Base-by-base conservation (phyloP, 2,329 filamentous ascomycete species). In the Neofusicoccum laricinum region DNA sequence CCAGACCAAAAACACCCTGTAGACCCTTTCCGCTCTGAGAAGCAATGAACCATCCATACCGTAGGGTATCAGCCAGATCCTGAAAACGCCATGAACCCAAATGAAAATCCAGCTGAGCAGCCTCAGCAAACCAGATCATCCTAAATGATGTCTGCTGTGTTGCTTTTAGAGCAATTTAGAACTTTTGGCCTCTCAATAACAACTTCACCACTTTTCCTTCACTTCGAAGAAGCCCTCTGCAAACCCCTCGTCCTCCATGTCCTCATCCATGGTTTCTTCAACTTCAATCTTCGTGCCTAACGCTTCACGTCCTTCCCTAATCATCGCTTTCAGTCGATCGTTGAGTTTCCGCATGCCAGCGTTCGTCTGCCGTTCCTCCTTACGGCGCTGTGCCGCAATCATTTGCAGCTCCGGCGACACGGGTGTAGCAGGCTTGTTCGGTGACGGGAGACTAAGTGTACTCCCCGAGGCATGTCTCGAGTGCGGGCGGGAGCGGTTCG, bases 271-370 rank as follows among this genome's bases (percentile, higher is more conserved):
- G 21, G 68, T 70, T 11, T 69, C 72, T 45, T 80, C 77, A 15
- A 78, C 68, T 34, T 79, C 75, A 32, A 80, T 71, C 65, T 78
- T 81, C 19, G 77, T 80, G 6, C 81, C 93, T 17, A 99, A 78
- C 1, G 95, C 95, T 75, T 95, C 90, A 70, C 90, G 90, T 0
- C 93, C 95, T 76, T 98, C 90, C 1, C 88, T 84, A 63, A 99
- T 96, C 90, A 99, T 92, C 38, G 89, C 90, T 72, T 90, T 86
- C 53, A 98, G 80, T 70, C 90, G 87, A 53, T 86, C 84, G 73
- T 95, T 96, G 77, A 98, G 88, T 30, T 89, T 86, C 55, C 87
- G 88, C 69, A 98, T 90, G 61, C 90, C 88, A 48, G 88, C 86
- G 69, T 98, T 93, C 7, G 91, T 86, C 69, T 93, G 89, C 50